These are phyloP conservation scores for Areca catechu DNA, from an alignment of 176 grass and related monocot genomes.

Conservation along the genomic window DNA sequence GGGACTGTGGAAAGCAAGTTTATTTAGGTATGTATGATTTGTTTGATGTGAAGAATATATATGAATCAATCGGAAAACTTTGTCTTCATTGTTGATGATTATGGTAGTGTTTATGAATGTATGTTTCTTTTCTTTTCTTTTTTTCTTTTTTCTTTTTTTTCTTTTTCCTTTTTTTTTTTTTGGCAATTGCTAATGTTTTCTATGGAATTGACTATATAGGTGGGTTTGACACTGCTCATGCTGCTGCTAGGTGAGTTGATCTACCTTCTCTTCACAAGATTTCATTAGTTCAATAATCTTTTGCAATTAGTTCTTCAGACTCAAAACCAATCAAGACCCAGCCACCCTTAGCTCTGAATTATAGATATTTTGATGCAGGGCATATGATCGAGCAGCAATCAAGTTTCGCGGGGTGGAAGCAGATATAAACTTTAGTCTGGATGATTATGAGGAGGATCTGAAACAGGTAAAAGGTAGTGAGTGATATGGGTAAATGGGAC, in stretches of 20 bases:
- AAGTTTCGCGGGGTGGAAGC: constrained; percentile 49
- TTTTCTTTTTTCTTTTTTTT: not conserved
- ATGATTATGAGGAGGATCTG: constrained; percentile 43
- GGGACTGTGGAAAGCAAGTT: constrained; percentile 75
- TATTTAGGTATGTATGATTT: constrained; percentile 51
- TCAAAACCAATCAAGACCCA: too few relatives aligned
- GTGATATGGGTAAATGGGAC: too few relatives aligned
- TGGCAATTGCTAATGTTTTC: constrained; percentile 4
- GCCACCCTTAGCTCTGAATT: not conserved
- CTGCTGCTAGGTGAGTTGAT: constrained; percentile 36
- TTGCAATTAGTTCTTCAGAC: too few relatives aligned
- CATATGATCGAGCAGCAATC: constrained; percentile 56
- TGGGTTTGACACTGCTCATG: constrained; percentile 48
- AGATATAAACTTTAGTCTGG: constrained; percentile 46
- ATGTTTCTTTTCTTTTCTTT: not conserved
- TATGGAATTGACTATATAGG: constrained; percentile 14
- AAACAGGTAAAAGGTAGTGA: constrained; percentile 26
- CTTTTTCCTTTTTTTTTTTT: not conserved
- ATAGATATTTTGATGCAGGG: constrained; percentile 15
- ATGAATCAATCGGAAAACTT: too few relatives aligned
- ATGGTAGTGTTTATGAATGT: too few relatives aligned
- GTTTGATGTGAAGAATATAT: not conserved
- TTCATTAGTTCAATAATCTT: too few relatives aligned
- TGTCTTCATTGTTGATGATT: too few relatives aligned
- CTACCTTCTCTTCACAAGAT: too few relatives aligned